A percentile compares a stretch with the other conserved stretches of the same genome.
Conservation (phyloP, 495 filamentous ascomycete species). For the Penicillium samsonianum region DNA sequence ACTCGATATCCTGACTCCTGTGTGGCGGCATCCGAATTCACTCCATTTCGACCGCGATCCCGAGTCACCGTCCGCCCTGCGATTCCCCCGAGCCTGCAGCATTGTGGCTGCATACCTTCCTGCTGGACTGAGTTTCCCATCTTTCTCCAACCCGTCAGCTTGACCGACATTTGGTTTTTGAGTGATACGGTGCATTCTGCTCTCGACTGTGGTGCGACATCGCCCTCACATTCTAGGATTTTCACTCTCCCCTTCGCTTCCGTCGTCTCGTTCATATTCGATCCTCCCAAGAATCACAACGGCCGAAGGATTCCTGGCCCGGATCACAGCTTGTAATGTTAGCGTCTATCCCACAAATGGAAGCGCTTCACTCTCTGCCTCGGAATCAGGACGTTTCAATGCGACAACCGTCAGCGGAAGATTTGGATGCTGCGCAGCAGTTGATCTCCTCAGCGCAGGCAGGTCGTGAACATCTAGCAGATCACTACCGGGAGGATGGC, state of each 20-base stretch:
- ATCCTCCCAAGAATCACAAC: conserved; percentile 2
- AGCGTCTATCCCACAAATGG: conserved; percentile 45
- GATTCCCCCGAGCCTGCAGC: conserved; percentile 13
- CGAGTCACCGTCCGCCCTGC: conserved; percentile 17
- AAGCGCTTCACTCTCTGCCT: conserved; percentile 42
- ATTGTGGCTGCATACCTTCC: conserved; percentile 21
- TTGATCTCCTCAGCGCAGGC: conserved; percentile 48
- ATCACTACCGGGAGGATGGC: conserved; percentile 30
- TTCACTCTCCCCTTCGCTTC: conserved; percentile 25
- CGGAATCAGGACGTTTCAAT: conserved; percentile 33
- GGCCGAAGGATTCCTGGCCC: conserved; percentile 9
- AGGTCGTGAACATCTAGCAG: conserved; percentile 41
- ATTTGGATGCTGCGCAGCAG: conserved; percentile 50
- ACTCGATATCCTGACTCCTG: background rate
- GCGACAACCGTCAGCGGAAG: conserved; percentile 48
- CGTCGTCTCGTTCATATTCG: conserved; percentile 13
- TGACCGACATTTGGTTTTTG: conserved; percentile 48
- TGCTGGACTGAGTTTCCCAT: conserved; percentile 16
- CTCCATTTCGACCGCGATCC: background rate
- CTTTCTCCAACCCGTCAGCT: conserved; percentile 32
- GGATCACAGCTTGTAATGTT: conserved; percentile 37
- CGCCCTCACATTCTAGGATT: conserved; percentile 23
- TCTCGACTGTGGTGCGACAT: conserved; percentile 43
- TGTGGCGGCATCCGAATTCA: background rate
- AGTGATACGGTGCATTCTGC: conserved; percentile 41